phyloP scores from a whole-genome alignment of 1,139 yeast genomes.

The Pichia cactophila region DNA sequence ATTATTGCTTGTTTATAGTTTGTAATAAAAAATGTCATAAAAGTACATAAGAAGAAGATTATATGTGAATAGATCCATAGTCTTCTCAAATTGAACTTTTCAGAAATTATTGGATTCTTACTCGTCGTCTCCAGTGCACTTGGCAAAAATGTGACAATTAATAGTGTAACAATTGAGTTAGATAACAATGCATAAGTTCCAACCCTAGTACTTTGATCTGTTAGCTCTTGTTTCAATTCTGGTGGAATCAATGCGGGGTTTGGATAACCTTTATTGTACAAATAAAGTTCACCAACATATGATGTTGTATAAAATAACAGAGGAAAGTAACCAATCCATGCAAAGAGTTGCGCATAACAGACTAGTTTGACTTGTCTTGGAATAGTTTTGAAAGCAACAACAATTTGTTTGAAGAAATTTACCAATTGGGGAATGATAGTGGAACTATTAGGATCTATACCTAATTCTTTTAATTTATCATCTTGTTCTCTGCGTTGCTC shows the following conservation, averaged over 20 bases:
- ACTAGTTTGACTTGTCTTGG: constrained; percentile 38
- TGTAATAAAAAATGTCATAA: constrained; percentile 34
- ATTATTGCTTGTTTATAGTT: constrained; percentile 32
- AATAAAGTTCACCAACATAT: constrained; percentile 40
- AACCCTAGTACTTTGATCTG: constrained; percentile 35
- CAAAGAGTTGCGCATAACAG: constrained; percentile 40
- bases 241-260: constrained; percentile 39
- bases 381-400: constrained; percentile 32
- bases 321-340: constrained; percentile 47
- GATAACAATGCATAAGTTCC: constrained; percentile 38
- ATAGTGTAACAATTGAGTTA: constrained; percentile 36
- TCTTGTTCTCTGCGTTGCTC: constrained; percentile 29
- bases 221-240: constrained; percentile 24
- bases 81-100: constrained; percentile 22
- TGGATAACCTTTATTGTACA: constrained; percentile 29
- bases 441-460: constrained; percentile 25
- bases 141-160: constrained; percentile 35
- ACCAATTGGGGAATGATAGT: constrained; percentile 20
- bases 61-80: constrained; percentile 38
- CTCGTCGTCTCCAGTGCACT: constrained; percentile 23
- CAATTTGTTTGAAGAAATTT: constrained; percentile 32
- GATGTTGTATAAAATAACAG: constrained; percentile 44
- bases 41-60: constrained; percentile 34
- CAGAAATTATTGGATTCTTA: constrained; percentile 9
- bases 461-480: constrained; percentile 27